A percentile compares a stretch with the other conserved stretches of the same genome.
Evolutionary conservation across 116 monocot species (phyloP).

Genomic region (Trichopus zeylanicus): DNA sequence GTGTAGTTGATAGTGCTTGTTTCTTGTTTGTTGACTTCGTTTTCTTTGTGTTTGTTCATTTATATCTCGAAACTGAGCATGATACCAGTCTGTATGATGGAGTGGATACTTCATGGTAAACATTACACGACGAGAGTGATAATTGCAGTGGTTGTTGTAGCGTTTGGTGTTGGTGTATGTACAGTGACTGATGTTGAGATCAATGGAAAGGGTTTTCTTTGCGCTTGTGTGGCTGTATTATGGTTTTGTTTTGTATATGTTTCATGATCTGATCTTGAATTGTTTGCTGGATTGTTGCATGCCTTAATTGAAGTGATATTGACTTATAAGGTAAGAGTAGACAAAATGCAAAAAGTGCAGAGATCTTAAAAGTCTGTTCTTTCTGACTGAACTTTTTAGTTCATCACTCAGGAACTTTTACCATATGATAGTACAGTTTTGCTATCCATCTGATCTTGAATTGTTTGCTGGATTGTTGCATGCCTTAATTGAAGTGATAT

Average conservation of each 20-base stretch:
- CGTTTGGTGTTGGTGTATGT: slow-evolving; percentile 85
- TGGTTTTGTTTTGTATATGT: slow-evolving; percentile 80
- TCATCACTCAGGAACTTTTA: no score
- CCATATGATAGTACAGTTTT: no score
- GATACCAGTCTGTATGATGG: slow-evolving; percentile 89
- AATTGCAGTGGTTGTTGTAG: slow-evolving; percentile 59
- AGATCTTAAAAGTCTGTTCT: no score
- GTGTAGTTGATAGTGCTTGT: no score
- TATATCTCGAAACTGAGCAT: slow-evolving; percentile 95
- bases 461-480: no score
- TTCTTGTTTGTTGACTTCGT: not conserved
- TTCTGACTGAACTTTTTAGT: no score
- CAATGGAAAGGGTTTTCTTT: slow-evolving; percentile 74
- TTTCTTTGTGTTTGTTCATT: slow-evolving; percentile 7
- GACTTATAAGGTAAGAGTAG: no score
- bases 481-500: no score
- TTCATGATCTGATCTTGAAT: not conserved
- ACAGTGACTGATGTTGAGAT: slow-evolving; percentile 88
- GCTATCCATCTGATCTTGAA: no score
- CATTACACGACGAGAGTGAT: slow-evolving; percentile 65
- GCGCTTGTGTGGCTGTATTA: slow-evolving; percentile 78
- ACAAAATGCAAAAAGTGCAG: no score
- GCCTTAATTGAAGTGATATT: no score
- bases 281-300: no score
- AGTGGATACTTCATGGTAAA: slow-evolving; percentile 74